Conservation (phyloP, 371 early-diverging fungal species). For the Mortierella sp. region DNA sequence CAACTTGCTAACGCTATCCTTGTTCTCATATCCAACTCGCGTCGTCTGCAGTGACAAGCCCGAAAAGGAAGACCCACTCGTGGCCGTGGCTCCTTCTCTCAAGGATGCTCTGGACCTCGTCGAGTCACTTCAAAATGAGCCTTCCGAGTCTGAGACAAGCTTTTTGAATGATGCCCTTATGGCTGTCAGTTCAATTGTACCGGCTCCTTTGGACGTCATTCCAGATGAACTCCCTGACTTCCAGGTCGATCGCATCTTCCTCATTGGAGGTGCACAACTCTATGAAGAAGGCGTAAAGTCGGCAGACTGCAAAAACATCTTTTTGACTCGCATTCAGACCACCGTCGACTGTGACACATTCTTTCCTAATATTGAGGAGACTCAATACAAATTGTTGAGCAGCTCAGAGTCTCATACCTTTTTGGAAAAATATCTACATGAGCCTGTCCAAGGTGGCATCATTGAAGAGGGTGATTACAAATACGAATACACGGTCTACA, state of each 20-base stretch:
- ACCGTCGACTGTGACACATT: conserved; percentile 74
- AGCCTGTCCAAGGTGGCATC: conserved; percentile 59
- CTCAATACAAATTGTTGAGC: conserved; percentile 17
- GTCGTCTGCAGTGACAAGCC: conserved; percentile 32
- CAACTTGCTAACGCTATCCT: no score
- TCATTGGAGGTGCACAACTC: conserved; percentile 27
- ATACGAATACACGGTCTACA: conserved; percentile 66
- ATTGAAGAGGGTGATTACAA: conserved; percentile 58
- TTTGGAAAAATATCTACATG: conserved; percentile 15
- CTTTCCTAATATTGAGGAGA: conserved; percentile 66
- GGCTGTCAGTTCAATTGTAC: conserved; percentile 2
- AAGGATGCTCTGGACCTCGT: conserved; percentile 63
- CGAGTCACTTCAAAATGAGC: conserved; percentile 2
- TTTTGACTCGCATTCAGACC: conserved; percentile 71
- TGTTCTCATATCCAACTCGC: neutral
- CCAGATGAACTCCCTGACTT: neutral
- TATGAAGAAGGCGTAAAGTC: conserved; percentile 35
- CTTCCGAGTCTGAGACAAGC: neutral
- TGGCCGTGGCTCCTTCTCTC: conserved; percentile 60
- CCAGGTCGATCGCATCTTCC: conserved; percentile 18
- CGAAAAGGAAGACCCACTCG: conserved; percentile 38
- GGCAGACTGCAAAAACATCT: conserved; percentile 65
- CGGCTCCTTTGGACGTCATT: neutral
- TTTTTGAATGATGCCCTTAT: neutral
- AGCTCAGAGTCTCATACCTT: conserved; percentile 38